phyloP scores from a whole-genome alignment of 163 green algal species.

The Volvox carteri region DNA sequence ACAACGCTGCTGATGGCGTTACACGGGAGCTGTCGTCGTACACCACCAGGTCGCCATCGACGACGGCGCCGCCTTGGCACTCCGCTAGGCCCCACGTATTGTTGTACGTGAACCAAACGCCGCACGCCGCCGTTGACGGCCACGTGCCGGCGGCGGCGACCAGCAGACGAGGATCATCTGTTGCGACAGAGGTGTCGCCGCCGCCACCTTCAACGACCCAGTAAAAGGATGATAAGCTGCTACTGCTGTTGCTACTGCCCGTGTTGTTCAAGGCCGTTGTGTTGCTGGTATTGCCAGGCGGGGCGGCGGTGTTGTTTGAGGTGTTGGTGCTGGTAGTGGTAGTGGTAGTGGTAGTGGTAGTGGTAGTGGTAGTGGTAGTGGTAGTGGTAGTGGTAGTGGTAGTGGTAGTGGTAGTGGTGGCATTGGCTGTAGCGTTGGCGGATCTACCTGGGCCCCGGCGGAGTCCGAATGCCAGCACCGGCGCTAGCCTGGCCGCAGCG shows the following conservation, averaged over 20 bases:
- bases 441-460: conserved; percentile 5
- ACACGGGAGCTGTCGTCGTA: neutral
- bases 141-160: neutral
- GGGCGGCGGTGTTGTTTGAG: neutral
- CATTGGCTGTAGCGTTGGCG: neutral
- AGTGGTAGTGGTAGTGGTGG: neutral
- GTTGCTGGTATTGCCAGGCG: too few relatives aligned
- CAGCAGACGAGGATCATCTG: conserved; percentile 17
- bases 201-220: neutral
- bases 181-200: neutral
- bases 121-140: neutral
- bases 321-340: neutral
- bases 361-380: neutral
- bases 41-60: neutral
- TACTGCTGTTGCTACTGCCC: neutral
- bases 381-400: too few relatives aligned
- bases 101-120: conserved; percentile 45
- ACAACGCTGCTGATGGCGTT: neutral
- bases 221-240: neutral
- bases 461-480: conserved; percentile 24
- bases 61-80: neutral
- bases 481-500: conserved; percentile 7
- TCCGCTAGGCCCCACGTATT: conserved; percentile 19
- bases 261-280: too few relatives aligned
- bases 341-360: neutral